Evolutionary conservation across 768 basidiomycete species (phyloP).

Genomic region (Botryobasidium botryosum): DNA sequence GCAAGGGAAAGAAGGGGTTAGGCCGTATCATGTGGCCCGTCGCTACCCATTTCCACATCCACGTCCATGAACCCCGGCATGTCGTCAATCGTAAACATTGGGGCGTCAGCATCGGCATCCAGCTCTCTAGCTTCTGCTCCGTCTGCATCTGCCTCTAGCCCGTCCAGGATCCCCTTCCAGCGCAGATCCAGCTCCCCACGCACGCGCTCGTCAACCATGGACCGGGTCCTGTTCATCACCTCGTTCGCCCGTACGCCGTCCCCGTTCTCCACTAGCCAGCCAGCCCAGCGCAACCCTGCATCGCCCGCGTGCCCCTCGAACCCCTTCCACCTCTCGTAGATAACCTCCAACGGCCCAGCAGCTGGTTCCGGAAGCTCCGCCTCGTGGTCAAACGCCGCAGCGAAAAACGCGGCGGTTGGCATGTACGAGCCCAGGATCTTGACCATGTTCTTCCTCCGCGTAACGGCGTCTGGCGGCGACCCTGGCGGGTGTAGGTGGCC

Average conservation of each 20-base stretch:
- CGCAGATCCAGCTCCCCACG: slow-evolving; percentile 3
- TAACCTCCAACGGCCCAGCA: too few species aligned
- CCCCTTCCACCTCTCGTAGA: slow-evolving; percentile 8
- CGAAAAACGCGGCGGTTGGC: slow-evolving; percentile 2
- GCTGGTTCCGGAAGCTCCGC: background rate
- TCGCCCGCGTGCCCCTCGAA: slow-evolving; percentile 4
- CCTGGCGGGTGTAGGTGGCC: background rate
- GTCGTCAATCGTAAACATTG: too few species aligned
- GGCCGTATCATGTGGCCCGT: too few species aligned
- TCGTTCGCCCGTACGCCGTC: slow-evolving; percentile 4
- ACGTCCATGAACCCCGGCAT: too few species aligned
- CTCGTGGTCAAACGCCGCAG: slow-evolving; percentile 3
- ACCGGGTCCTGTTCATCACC: slow-evolving; percentile 4
- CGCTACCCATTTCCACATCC: too few species aligned
- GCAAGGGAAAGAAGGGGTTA: too few species aligned
- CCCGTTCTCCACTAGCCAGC: slow-evolving; percentile 5
- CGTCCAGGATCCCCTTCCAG: slow-evolving; percentile 2
- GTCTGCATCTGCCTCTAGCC: background rate
- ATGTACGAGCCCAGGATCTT: background rate
- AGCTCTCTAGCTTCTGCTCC: too few species aligned
- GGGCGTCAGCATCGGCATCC: too few species aligned
- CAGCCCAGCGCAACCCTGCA: slow-evolving; percentile 4
- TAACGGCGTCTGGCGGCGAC: background rate
- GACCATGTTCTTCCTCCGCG: too few species aligned
- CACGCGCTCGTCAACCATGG: slow-evolving; percentile 4